A percentile compares a stretch with the other conserved stretches of the same genome.
Evolutionary conservation across 108 stramenopile genomes (phyloP).

Genomic region (Stephanodiscus minutulus): DNA sequence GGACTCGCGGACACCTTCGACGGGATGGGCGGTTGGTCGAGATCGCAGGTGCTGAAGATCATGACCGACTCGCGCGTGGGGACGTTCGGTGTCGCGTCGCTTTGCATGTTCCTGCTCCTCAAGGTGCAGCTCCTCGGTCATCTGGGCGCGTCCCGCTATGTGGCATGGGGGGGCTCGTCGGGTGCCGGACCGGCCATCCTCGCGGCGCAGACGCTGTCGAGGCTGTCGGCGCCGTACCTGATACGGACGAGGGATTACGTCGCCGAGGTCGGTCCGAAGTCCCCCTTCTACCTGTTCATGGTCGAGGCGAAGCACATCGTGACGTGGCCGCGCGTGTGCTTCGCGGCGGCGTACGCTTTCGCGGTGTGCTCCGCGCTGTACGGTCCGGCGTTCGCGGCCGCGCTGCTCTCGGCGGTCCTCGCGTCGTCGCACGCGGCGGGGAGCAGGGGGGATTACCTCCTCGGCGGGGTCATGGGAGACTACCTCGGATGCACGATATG

Average conservation of each 20-base stretch:
- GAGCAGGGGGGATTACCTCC: constrained; percentile 34
- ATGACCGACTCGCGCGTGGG: constrained; percentile 85
- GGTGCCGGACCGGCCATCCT: constrained; percentile 55
- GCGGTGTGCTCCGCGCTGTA: constrained; percentile 42
- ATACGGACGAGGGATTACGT: constrained; percentile 68
- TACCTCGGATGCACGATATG: constrained; percentile 78
- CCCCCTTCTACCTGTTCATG: constrained; percentile 67
- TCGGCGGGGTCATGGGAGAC: constrained; percentile 77
- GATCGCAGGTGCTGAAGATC: constrained; percentile 73
- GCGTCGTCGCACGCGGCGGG: constrained; percentile 42
- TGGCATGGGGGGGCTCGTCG: constrained; percentile 3
- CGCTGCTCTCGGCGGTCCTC: constrained; percentile 41
- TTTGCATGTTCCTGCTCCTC: constrained; percentile 58
- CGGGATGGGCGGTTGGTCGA: constrained; percentile 75
- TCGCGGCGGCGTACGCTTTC: constrained; percentile 49
- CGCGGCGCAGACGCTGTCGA: constrained; percentile 64
- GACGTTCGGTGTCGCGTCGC: constrained; percentile 76
- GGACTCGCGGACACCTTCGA: constrained; percentile 74
- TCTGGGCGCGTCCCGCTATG: constrained; percentile 43
- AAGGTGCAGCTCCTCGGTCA: constrained; percentile 63
- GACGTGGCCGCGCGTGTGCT: constrained; percentile 54
- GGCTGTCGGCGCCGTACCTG: constrained; percentile 65
- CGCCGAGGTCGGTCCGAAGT: constrained; percentile 75
- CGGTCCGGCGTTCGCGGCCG: constrained; percentile 27
- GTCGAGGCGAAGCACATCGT: constrained; percentile 69